Conservation (phyloP, 768 basidiomycete species). For the Podaxis carcinomalis region DNA sequence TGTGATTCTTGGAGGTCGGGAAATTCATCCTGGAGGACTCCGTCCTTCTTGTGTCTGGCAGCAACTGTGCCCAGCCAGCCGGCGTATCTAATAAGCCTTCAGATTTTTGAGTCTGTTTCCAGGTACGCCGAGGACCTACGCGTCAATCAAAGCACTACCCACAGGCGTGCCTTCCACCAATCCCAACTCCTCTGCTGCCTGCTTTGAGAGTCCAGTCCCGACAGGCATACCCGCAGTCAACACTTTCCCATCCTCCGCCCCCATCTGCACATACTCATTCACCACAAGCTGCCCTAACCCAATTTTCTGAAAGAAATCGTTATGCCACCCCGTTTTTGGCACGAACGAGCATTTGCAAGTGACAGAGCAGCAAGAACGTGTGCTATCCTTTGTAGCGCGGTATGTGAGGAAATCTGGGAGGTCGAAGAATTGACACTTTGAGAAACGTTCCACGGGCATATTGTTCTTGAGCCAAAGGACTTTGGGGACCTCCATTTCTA, state of each 20-base stretch:
- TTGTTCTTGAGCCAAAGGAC: slow-evolving; percentile 93
- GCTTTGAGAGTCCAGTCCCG: slow-evolving; percentile 72
- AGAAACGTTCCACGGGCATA: slow-evolving; percentile 72
- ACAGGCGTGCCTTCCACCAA: slow-evolving; percentile 84
- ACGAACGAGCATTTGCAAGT: slow-evolving; percentile 96
- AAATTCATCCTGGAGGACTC: slow-evolving; percentile 40
- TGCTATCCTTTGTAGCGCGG: slow-evolving; percentile 70
- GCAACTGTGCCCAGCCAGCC: slow-evolving; percentile 98
- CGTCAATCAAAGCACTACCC: slow-evolving; percentile 94
- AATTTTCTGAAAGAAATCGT: slow-evolving; percentile 81
- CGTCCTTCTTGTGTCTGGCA: slow-evolving; percentile 58
- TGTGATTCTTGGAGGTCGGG: slow-evolving; percentile 74
- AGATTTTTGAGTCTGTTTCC: not conserved
- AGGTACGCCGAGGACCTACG: slow-evolving; percentile 41
- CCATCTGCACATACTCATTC: slow-evolving; percentile 71
- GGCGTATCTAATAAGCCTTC: slow-evolving; percentile 50
- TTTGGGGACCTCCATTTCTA: slow-evolving; percentile 99
- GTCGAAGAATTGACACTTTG: slow-evolving; percentile 79
- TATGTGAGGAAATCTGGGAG: slow-evolving; percentile 97
- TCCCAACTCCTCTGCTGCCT: slow-evolving; percentile 83
- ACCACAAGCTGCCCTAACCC: slow-evolving; percentile 71
- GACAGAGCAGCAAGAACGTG: slow-evolving; percentile 87
- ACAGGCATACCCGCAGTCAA: slow-evolving; percentile 85
- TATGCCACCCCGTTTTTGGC: slow-evolving; percentile 83
- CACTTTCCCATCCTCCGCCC: slow-evolving; percentile 57